These are phyloP conservation scores for Fraxinus velutina DNA, from an alignment of 305 asterid genomes.

Conservation along the genomic window DNA sequence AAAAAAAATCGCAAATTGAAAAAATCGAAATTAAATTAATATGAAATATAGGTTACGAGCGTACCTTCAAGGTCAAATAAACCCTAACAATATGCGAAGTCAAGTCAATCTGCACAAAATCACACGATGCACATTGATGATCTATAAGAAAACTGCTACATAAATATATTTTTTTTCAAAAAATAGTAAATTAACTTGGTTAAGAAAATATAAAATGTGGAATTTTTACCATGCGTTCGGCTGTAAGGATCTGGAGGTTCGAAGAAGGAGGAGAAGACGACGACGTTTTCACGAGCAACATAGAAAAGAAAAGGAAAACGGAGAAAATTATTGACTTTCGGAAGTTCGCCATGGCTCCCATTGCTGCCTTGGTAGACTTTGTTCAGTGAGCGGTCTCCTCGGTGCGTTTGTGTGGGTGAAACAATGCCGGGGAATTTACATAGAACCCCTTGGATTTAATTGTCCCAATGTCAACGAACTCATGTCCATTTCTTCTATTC, in stretches of 20 bases:
- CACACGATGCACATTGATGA: slow-evolving; percentile 9
- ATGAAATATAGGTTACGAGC: neutral
- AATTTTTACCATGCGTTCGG: slow-evolving; percentile 72
- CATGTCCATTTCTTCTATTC: neutral
- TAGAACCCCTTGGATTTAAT: neutral
- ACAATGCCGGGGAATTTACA: neutral
- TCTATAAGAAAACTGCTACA: neutral
- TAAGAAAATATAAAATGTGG: neutral
- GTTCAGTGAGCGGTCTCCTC: neutral
- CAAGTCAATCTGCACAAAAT: slow-evolving; percentile 78
- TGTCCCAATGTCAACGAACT: neutral
- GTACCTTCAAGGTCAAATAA: slow-evolving; percentile 77
- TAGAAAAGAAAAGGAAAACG: slow-evolving; percentile 25
- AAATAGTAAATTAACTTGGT: slow-evolving; percentile 2
- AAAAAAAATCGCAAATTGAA: neutral
- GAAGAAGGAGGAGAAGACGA: slow-evolving; percentile 31
- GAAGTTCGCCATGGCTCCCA: slow-evolving; percentile 41
- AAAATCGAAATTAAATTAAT: slow-evolving; percentile 1
- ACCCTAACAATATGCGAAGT: slow-evolving; percentile 89
- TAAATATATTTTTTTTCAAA: neutral
- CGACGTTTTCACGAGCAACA: slow-evolving; percentile 29
- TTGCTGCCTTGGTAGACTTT: slow-evolving; percentile 20
- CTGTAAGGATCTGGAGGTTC: slow-evolving; percentile 70
- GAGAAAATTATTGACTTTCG: slow-evolving; percentile 33
- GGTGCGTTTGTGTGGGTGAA: neutral